A percentile compares a stretch with the other conserved stretches of the same genome.
Conservation (phyloP, 1,139 yeast genomes). For the Pichia sp. region DNA sequence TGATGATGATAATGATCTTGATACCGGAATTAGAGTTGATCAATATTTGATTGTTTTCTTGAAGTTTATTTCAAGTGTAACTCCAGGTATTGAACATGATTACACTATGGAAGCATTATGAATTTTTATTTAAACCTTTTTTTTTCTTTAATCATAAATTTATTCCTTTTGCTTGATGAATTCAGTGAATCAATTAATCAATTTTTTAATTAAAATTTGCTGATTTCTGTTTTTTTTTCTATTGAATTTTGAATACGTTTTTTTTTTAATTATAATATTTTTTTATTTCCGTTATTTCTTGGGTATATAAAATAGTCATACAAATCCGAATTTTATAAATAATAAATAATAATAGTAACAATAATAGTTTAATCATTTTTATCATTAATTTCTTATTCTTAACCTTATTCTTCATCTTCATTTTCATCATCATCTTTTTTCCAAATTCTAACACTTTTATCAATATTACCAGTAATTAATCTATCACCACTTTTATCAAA, state of each 20-base stretch:
- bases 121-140: no score
- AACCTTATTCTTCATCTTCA: not conserved
- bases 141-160: no score
- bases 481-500: conserved; percentile 89
- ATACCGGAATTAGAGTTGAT: conserved; percentile 66
- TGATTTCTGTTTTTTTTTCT: no score
- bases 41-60: conserved; percentile 84
- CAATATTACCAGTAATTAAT: conserved; percentile 82
- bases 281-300: no score
- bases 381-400: not conserved
- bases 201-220: no score
- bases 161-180: no score
- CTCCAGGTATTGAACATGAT: conserved; percentile 96
- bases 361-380: not conserved
- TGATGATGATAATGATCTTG: conserved; percentile 30
- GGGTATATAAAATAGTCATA: no score
- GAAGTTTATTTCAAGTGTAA: conserved; percentile 92
- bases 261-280: no score
- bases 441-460: conserved; percentile 87
- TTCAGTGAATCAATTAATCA: no score
- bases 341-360: no score
- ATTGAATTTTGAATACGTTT: no score
- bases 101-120: conserved; percentile 87
- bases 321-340: no score
- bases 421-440: conserved; percentile 35